Conservation (phyloP, 2,329 filamentous ascomycete species). For the Leptographium flavum region DNA sequence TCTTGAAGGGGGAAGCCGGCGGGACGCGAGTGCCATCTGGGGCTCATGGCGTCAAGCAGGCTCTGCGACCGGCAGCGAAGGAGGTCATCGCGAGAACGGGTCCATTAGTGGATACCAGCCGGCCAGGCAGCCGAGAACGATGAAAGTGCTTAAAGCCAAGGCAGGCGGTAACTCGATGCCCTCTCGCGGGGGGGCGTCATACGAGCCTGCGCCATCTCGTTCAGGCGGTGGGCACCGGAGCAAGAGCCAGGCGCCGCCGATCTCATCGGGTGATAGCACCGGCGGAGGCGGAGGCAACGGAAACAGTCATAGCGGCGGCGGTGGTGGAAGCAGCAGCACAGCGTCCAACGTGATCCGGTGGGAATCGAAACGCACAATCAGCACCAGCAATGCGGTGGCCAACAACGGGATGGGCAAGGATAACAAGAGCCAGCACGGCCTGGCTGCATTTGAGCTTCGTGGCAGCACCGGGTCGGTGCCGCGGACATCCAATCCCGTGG, state of each 20-base stretch:
- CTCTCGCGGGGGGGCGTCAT: constrained; percentile 33
- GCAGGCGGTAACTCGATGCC: constrained; percentile 32
- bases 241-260: constrained; percentile 30
- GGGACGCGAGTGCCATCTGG: constrained; percentile 46
- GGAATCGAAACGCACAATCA: constrained; percentile 35
- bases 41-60: constrained; percentile 53
- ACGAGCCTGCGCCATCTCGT: constrained; percentile 35
- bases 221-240: constrained; percentile 34
- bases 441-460: constrained; percentile 18
- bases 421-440: constrained; percentile 17
- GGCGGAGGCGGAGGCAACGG: constrained; percentile 11
- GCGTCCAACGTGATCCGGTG: constrained; percentile 25
- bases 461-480: constrained; percentile 26
- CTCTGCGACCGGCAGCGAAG: constrained; percentile 34
- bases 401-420: constrained; percentile 21
- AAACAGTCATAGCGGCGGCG: constrained; percentile 11
- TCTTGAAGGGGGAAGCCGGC: constrained; percentile 19
- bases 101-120: constrained; percentile 57
- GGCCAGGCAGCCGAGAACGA: constrained; percentile 50
- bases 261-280: constrained; percentile 8
- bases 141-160: constrained; percentile 86
- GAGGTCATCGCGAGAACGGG: constrained; percentile 34
- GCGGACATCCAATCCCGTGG: constrained; percentile 65
- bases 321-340: not conserved
- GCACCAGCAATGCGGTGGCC: constrained; percentile 19